Base-by-base conservation (phyloP, 441 rosid genomes). In the Syzygium malaccense region DNA sequence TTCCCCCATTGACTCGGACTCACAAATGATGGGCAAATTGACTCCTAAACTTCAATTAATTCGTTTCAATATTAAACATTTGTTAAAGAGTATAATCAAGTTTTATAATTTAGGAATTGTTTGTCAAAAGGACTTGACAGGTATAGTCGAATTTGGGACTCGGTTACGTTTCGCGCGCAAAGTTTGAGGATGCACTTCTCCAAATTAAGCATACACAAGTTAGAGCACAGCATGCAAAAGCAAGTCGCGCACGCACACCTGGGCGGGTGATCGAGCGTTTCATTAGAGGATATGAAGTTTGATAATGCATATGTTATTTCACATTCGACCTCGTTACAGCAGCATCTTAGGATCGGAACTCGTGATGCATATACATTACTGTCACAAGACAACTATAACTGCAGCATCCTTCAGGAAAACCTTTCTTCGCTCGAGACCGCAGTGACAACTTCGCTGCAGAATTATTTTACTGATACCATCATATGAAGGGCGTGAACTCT, bases 161-260 rank as follows among this genome's bases (percentile, higher is more conserved):
- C 8, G 12, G 37, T 19, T 5, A 1, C 28, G 0, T 32, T 71
- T 23, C 48, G 7, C 4, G 2, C 4, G 12, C 15, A 26, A 5
- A 13, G 7, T 20, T 37, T 17, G 49, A 11, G 15, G 14, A 71
- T 68, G 26, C 49, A 5, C 14, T 71, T 11, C 37, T 33, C 26
- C 28, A 5, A 33, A 71, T 41, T 20, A 71, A 19, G 49, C 80
- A 20, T 20, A 5, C 0, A 13, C 41, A 33, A 33, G 25, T 18
- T 37, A 19, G 80, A 20, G 15, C 28, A 37, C n/a, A 37, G 28
- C 83, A 37, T 71, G 28, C 83, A 2, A 41, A 13, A 25, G 41
- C 51, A 23, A 75, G 83, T 75, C n/a, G 6, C 14, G 8, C 7
- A 51, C 51, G 10, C n/a, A 20, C 2, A 6, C 15, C 14, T 75